These are phyloP conservation scores for Scedosporium boydii DNA, from an alignment of 2,329 filamentous ascomycete genomes.

Conservation along the genomic window DNA sequence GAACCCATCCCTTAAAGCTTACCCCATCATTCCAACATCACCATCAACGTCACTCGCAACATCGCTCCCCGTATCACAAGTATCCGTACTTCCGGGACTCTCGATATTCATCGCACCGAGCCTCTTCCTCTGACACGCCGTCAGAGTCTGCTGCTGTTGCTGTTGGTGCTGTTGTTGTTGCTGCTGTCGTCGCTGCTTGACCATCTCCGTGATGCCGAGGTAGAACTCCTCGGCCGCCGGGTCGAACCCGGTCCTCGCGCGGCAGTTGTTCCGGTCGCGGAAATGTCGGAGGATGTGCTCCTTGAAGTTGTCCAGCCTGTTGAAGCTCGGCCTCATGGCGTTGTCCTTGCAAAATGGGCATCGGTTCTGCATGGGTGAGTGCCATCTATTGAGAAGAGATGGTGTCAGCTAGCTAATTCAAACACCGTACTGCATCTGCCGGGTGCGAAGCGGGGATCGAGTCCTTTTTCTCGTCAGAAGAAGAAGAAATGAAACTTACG, in stretches of 20 bases:
- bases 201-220: not conserved
- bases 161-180: not conserved
- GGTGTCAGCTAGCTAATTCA: not conserved
- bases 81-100: not conserved
- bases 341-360: slow-evolving; percentile 7
- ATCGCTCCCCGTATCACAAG: not conserved
- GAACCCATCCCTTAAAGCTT: not conserved
- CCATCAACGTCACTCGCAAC: not conserved
- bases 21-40: not conserved
- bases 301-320: slow-evolving; percentile 15
- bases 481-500: not conserved
- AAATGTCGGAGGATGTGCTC: slow-evolving; percentile 14
- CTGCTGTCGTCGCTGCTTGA: not conserved
- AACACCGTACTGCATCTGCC: not conserved
- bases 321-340: slow-evolving; percentile 4
- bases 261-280: slow-evolving; percentile 7
- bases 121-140: not conserved
- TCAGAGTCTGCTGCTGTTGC: not conserved
- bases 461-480: not conserved
- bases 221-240: slow-evolving; percentile 2
- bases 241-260: slow-evolving; percentile 2
- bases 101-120: not conserved
- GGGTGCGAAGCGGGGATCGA: not conserved
- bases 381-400: not conserved
- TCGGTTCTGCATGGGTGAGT: not conserved